Evolutionary conservation across 768 basidiomycete species (phyloP).

Genomic region (Lactifluus hygrophoroides): DNA sequence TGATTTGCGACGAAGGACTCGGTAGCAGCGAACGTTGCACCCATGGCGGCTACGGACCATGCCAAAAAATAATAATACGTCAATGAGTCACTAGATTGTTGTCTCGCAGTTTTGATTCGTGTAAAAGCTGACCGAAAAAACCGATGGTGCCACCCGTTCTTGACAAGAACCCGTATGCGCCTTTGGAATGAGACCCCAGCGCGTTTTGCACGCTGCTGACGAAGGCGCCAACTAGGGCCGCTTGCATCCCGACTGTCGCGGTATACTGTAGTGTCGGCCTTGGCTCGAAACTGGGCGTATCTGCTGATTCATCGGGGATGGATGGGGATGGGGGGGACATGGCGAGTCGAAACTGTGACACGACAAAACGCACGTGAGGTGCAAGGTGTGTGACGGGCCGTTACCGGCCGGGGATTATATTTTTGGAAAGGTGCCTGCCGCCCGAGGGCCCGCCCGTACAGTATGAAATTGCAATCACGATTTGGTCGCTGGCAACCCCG

Average conservation of each 20-base stretch:
- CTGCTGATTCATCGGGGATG: constrained; percentile 1
- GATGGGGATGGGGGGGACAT: constrained; percentile 8
- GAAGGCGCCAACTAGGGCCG: constrained; percentile 56
- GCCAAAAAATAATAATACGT: background rate
- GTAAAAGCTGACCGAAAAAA: constrained; percentile 72
- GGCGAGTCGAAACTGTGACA: too few species aligned
- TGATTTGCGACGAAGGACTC: constrained; percentile 77
- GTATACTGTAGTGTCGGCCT: constrained; percentile 51
- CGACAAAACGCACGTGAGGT: background rate
- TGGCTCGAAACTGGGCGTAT: constrained; percentile 33
- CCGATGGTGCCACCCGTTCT: constrained; percentile 86
- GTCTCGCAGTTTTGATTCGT: background rate
- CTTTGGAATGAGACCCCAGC: constrained; percentile 62
- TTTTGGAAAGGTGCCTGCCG: background rate
- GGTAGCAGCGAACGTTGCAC: constrained; percentile 74
- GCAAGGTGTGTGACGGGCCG: background rate
- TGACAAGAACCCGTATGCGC: constrained; percentile 80
- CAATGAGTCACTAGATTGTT: background rate
- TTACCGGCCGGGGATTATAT: constrained; percentile 2
- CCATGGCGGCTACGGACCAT: constrained; percentile 66
- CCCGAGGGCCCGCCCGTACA: too few species aligned
- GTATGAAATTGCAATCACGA: too few species aligned
- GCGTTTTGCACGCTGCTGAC: constrained; percentile 76
- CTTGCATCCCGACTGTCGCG: constrained; percentile 51
- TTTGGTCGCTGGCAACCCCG: too few species aligned